Evolutionary conservation across 2,329 filamentous ascomycete genomes (phyloP).

Genomic region (Cordyceps militaris): DNA sequence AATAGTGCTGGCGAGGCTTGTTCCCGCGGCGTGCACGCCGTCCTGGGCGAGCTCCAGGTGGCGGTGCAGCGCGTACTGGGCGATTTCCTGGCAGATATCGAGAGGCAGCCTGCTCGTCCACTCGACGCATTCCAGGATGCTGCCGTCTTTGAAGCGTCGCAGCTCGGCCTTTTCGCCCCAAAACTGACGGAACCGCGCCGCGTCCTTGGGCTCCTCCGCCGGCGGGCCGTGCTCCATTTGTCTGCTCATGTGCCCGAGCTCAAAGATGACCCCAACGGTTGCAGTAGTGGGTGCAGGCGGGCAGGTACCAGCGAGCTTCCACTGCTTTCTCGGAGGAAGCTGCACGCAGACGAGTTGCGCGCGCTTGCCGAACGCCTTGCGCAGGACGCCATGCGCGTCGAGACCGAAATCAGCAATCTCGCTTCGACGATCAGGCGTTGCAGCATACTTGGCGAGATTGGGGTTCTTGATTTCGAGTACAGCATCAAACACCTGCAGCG

Average conservation of each 20-base stretch:
- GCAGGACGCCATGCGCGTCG: constrained; percentile 58
- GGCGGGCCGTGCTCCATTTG: constrained; percentile 82
- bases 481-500: constrained; percentile 49
- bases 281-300: constrained; percentile 33
- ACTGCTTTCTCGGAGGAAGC: constrained; percentile 25
- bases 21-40: constrained; percentile 45
- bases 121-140: constrained; percentile 83
- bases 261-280: constrained; percentile 61
- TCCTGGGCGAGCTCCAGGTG: constrained; percentile 58
- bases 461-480: constrained; percentile 31
- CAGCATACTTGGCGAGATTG: constrained; percentile 22
- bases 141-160: constrained; percentile 89
- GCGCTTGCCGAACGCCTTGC: constrained; percentile 68
- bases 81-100: constrained; percentile 72
- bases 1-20: constrained; percentile 44
- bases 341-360: constrained; percentile 59
- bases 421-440: constrained; percentile 35
- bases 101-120: constrained; percentile 62
- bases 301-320: constrained; percentile 23
- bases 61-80: constrained; percentile 60
- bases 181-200: constrained; percentile 76
- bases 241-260: constrained; percentile 64
- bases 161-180: constrained; percentile 94
- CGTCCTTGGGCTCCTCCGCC: constrained; percentile 77
- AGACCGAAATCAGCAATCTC: constrained; percentile 39